Conservation (phyloP, 768 basidiomycete genomes). For the Tricholoma sp. region DNA sequence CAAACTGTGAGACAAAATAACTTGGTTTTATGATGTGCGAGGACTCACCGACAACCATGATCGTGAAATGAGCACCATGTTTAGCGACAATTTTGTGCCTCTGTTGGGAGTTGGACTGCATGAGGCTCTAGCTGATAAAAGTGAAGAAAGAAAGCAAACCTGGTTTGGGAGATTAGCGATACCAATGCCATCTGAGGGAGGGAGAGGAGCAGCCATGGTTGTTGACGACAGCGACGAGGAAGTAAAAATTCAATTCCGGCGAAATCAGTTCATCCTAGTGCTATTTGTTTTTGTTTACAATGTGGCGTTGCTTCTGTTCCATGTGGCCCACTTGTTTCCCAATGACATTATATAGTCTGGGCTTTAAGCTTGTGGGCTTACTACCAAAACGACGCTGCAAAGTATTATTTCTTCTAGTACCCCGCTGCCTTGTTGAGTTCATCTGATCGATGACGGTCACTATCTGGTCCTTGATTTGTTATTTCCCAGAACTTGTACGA, state of each 20-base stretch:
- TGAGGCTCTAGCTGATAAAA: constrained; percentile 13
- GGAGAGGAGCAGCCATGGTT: constrained; percentile 39
- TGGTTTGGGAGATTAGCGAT: constrained; percentile 98
- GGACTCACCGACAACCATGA: constrained; percentile 94
- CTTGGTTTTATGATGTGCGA: not conserved
- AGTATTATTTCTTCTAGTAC: too few relatives aligned
- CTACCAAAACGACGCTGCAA: too few relatives aligned
- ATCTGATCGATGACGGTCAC: too few relatives aligned
- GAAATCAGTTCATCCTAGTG: not conserved
- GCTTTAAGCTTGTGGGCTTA: too few relatives aligned
- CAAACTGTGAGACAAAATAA: constrained; percentile 1
- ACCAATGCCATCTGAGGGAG: constrained; percentile 74
- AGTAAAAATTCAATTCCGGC: not conserved
- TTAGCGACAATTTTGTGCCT: constrained; percentile 99
- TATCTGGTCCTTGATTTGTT: too few relatives aligned
- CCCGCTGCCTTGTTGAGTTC: too few relatives aligned
- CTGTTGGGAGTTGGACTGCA: constrained; percentile 39
- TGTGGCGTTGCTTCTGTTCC: not conserved
- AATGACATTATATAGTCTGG: too few relatives aligned
- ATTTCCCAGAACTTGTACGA: too few relatives aligned
- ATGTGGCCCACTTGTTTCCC: too few relatives aligned
- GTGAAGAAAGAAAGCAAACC: constrained; percentile 39
- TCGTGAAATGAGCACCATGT: constrained; percentile 94
- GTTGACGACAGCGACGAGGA: not conserved
- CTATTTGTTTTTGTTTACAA: not conserved